A percentile compares a stretch with the other conserved stretches of the same genome.
Evolutionary conservation across 768 basidiomycete species (phyloP).

Genomic region (Clitopilus hobsonii): DNA sequence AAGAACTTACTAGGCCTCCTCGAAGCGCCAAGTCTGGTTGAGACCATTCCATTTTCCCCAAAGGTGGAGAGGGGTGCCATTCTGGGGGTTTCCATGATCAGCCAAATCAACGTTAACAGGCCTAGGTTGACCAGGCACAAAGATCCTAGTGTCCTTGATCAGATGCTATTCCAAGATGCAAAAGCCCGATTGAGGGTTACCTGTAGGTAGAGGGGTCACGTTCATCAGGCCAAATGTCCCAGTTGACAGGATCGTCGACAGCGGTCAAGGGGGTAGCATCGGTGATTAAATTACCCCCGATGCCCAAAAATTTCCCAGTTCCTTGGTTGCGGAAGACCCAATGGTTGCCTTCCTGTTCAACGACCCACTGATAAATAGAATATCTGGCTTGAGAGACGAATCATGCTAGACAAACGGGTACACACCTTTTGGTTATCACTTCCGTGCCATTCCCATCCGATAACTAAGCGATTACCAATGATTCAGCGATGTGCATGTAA

Average conservation of each 20-base stretch:
- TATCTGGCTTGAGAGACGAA: neutral
- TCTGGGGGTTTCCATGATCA: conserved; percentile 34
- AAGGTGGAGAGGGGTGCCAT: conserved; percentile 34
- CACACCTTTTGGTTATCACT: neutral
- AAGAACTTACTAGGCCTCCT: neutral
- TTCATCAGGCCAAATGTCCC: conserved; percentile 18
- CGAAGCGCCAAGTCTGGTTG: conserved; percentile 41
- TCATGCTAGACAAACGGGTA: neutral
- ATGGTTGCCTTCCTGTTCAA: conserved; percentile 7
- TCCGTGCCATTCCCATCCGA: neutral
- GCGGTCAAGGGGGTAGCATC: conserved; percentile 10
- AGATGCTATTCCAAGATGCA: neutral
- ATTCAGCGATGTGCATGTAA: no score
- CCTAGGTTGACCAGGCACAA: conserved; percentile 17
- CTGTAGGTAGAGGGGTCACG: conserved; percentile 10
- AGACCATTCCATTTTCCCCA: conserved; percentile 35
- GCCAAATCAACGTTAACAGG: conserved; percentile 32
- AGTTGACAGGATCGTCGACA: conserved; percentile 8
- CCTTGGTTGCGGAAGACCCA: conserved; percentile 15
- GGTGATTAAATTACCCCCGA: conserved; percentile 3
- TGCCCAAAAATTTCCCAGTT: conserved; percentile 10
- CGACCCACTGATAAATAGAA: conserved; percentile 14
- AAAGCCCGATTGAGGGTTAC: conserved; percentile 10
- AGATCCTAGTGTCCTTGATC: conserved; percentile 28
- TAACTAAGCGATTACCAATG: no score